Base-by-base conservation (phyloP, 306 rosid species). In the Biancaea sappan region DNA sequence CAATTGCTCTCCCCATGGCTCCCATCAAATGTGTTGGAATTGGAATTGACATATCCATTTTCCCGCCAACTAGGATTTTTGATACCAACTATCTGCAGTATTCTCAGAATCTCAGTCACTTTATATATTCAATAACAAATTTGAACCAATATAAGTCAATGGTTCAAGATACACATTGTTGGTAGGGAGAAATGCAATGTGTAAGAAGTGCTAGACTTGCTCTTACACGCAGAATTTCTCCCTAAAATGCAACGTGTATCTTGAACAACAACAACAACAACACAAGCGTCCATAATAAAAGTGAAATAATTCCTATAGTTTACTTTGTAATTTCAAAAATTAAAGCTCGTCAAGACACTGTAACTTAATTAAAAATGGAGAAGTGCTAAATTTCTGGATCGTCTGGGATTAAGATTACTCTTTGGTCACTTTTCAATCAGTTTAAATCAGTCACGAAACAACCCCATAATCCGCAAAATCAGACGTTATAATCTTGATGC, bases 71-170 rank as follows among this genome's bases (percentile, higher is more conserved):
- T 71, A 41, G 86, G 80, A 77, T 58, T 73, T 83, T 51, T 82
- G 76, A 92, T 89, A 24, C 94, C 98, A 73, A 89, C 90, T 81
- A 94, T 89, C 98, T 94, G 81, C 79, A 78, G 65, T 48, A 34
- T 63, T 76, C 64, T n/a, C 74, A 41, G n/a, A n/a, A n/a, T n/a
- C n/a, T n/a, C n/a, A 44, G 37, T 61, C 74, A 47, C 3, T 18
- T 51, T 38, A 57, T 57, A 56, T 31, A 52, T 50, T 11, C 77
- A 67, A 48, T 52, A 24, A 53, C 64, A 7, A 70, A 38, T 9
- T 72, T 56, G 19, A 7, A 71, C n/a, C n/a, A n/a, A n/a, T n/a
- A n/a, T n/a, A n/a, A n/a, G n/a, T n/a, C n/a, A n/a, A n/a, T n/a
- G n/a, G n/a, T n/a, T 26, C 56, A 44, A 65, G 32, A 22, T 25